A percentile compares a stretch with the other conserved stretches of the same genome.
These are phyloP conservation scores for Nakazawaea wyomingensis DNA, from an alignment of 805 yeast species.

Conservation along the genomic window DNA sequence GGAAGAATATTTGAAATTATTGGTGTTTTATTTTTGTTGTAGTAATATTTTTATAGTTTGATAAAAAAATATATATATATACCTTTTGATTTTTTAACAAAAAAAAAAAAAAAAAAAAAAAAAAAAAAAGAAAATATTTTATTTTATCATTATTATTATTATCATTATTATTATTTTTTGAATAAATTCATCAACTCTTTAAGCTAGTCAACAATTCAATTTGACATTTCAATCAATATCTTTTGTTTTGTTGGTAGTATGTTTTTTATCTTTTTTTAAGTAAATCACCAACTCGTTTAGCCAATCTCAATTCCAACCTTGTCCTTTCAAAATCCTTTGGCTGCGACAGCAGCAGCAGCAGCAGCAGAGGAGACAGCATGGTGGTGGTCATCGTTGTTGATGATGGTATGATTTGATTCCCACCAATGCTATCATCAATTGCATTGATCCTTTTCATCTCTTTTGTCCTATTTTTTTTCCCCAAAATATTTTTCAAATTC, in stretches of 20 bases:
- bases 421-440: slow-evolving; percentile 9
- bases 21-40: too few species aligned
- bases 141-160: neutral
- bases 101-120: too few species aligned
- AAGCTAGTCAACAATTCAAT: too few species aligned
- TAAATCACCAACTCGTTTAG: slow-evolving; percentile 36
- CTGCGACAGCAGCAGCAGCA: too few species aligned
- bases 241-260: too few species aligned
- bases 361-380: too few species aligned
- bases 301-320: slow-evolving; percentile 42
- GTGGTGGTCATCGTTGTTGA: neutral
- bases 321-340: slow-evolving; percentile 39
- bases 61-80: too few species aligned
- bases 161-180: too few species aligned
- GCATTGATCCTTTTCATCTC: neutral
- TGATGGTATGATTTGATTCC: slow-evolving; percentile 5
- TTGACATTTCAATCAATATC: too few species aligned
- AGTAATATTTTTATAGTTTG: too few species aligned
- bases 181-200: neutral
- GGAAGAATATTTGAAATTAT: slow-evolving; percentile 28
- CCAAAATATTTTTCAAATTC: slow-evolving; percentile 7
- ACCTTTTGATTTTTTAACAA: too few species aligned
- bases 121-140: neutral
- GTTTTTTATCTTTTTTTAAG: slow-evolving; percentile 21
- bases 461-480: too few species aligned